Conservation (phyloP, 345 rosid genomes). For the Arabidopsis thaliana region DNA sequence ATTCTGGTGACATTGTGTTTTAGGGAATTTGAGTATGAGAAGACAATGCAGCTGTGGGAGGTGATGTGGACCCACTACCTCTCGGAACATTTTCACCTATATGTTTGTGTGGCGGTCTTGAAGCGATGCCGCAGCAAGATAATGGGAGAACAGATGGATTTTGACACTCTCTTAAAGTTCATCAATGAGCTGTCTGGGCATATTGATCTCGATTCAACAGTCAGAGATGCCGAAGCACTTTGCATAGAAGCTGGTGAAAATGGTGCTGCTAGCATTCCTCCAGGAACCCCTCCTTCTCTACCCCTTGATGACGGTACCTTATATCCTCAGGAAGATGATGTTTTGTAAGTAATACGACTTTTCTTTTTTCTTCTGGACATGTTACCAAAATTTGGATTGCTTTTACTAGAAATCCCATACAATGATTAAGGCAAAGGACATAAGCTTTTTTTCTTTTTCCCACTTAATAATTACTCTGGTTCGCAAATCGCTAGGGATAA, state of each 20-base stretch:
- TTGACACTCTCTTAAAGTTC: constrained; percentile 91
- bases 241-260: constrained; percentile 94
- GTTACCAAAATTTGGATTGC: constrained; percentile 28
- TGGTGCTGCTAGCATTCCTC: constrained; percentile 91
- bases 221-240: constrained; percentile 93
- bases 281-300: constrained; percentile 91
- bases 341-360: constrained; percentile 53
- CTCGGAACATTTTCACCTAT: constrained; percentile 90
- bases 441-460: background rate
- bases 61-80: constrained; percentile 89
- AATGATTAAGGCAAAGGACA: constrained; percentile 29
- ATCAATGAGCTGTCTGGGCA: constrained; percentile 89
- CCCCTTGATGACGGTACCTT: constrained; percentile 62
- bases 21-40: constrained; percentile 89
- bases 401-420: constrained; percentile 19
- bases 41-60: constrained; percentile 89
- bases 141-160: constrained; percentile 94
- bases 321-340: constrained; percentile 68
- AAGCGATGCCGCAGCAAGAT: constrained; percentile 87
- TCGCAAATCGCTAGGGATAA: background rate
- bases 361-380: constrained; percentile 24
- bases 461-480: background rate
- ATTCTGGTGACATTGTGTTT: constrained; percentile 33
- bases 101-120: constrained; percentile 84
- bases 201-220: constrained; percentile 68